A percentile compares a stretch with the other conserved stretches of the same genome.
These are phyloP conservation scores for Colletotrichum gloeosporioides DNA, from an alignment of 2,329 filamentous ascomycete genomes.

Conservation along the genomic window DNA sequence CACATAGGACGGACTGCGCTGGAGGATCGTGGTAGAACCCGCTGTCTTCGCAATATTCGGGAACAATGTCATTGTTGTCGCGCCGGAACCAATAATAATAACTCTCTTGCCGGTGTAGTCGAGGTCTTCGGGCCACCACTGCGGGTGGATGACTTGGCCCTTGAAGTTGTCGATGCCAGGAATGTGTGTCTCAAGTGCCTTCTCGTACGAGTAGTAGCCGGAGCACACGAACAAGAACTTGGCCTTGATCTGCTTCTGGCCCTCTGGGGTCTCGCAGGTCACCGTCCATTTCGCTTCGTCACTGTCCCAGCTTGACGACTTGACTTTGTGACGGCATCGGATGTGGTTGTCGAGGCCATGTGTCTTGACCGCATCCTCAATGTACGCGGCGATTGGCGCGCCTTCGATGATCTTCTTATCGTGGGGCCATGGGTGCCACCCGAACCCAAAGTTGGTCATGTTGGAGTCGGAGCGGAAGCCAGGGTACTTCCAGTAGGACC, in stretches of 20 bases:
- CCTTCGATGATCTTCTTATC: constrained; percentile 58
- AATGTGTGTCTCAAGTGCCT: constrained; percentile 64
- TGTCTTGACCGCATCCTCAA: constrained; percentile 54
- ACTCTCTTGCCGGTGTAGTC: constrained; percentile 72
- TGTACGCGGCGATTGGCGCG: constrained; percentile 56
- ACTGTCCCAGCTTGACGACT: constrained; percentile 58
- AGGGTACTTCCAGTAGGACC: constrained; percentile 80
- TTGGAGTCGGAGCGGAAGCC: constrained; percentile 73
- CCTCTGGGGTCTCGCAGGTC: constrained; percentile 39
- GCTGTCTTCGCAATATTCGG: constrained; percentile 72
- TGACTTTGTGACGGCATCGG: constrained; percentile 53
- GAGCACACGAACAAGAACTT: constrained; percentile 63
- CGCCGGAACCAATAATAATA: constrained; percentile 77
- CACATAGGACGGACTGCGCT: constrained; percentile 78
- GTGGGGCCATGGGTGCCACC: constrained; percentile 74
- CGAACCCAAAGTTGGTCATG: constrained; percentile 67
- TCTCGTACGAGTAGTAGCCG: constrained; percentile 77
- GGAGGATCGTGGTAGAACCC: constrained; percentile 76
- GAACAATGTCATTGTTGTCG: constrained; percentile 79
- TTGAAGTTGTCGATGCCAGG: constrained; percentile 72
- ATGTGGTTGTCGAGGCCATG: constrained; percentile 61
- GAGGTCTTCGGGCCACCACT: constrained; percentile 77
- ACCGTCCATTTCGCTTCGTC: constrained; percentile 62
- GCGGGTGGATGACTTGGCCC: constrained; percentile 70
- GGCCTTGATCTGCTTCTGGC: constrained; percentile 43